Evolutionary conservation across 768 basidiomycete genomes (phyloP), one percentile per base, ranked within the genome.

Genomic region (Agaricus subrufescens): DNA sequence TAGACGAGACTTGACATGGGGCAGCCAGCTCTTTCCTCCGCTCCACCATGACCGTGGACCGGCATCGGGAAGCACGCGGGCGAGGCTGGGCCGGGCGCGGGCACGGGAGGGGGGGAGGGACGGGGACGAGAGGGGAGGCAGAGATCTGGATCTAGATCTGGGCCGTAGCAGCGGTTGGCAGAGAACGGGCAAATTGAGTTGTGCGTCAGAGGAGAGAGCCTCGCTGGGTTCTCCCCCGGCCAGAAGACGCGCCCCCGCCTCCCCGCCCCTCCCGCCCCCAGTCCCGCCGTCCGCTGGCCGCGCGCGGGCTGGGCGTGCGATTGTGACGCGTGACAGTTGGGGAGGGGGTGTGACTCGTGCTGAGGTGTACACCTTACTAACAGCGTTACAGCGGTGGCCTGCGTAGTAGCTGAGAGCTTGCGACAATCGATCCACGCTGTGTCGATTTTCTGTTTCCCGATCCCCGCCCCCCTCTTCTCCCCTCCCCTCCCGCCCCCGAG

Each of bases 351-450:
- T 56, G 54, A 56, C 54, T 46, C 25, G 46, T 43, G 54, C 42
- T 56, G 54, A 54, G 47, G 39, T 56, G 54, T 26, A 31, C 54
- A 56, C 54, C 54, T 56, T 56, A 56, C 54, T 56, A 56, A 56
- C 54, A 56, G 54, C 54, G 54, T 56, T 56, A 56, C 54, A 56
- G 54, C 39, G 54, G 47, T 49, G 54, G 54, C 14, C 54, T 56
- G 54, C 54, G 54, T 56, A 56, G 54, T 34, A 56, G 54, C 54
- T 56, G 54, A 56, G 54, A 56, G 54, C 54, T 56, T 56, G 54
- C 54, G 54, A 56, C 54, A 56, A 56, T 56, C 54, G 54, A 56
- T 56, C 47, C 47, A 56, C 54, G 54, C 54, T 56, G 54, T 49
- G 46, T 56, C 47, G 46, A 40, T 56, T 56, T 56, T 56, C 42